Conservation (phyloP, 805 yeast species). For the Brettanomyces sp. region DNA sequence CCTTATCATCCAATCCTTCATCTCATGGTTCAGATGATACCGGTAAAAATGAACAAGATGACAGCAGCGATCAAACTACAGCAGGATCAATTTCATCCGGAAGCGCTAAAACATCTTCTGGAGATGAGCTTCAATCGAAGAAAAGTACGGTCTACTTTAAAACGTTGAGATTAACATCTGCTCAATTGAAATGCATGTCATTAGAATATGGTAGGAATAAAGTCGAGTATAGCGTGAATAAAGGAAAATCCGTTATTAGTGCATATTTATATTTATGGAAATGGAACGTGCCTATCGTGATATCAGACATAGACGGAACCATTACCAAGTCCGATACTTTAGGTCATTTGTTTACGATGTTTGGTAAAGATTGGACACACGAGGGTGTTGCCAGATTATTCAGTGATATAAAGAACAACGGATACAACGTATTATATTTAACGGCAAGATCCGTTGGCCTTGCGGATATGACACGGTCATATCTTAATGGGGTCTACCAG, state of each 20-base stretch:
- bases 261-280: slow-evolving; percentile 81
- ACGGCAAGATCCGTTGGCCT: slow-evolving; percentile 95
- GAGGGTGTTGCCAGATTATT: slow-evolving; percentile 88
- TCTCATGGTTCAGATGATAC: slow-evolving; percentile 2
- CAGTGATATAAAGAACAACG: slow-evolving; percentile 77
- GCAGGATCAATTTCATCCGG: neutral
- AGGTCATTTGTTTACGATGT: slow-evolving; percentile 88
- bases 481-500: slow-evolving; percentile 69
- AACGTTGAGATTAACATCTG: slow-evolving; percentile 84
- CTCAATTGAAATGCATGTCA: slow-evolving; percentile 67
- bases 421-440: slow-evolving; percentile 86
- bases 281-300: slow-evolving; percentile 77
- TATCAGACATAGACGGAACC: slow-evolving; percentile 96
- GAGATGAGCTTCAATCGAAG: slow-evolving; percentile 6
- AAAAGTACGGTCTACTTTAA: slow-evolving; percentile 47
- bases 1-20: neutral
- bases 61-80: slow-evolving; percentile 13
- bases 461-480: slow-evolving; percentile 85
- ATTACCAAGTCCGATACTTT: slow-evolving; percentile 96
- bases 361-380: slow-evolving; percentile 98
- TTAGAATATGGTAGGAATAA: slow-evolving; percentile 74
- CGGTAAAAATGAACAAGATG: neutral
- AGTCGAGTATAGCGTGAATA: slow-evolving; percentile 67
- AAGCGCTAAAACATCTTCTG: neutral
- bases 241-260: slow-evolving; percentile 68